Percentiles rank a stretch among this genome's conserved stretches.
Conservation (phyloP, 176 grass and related monocot genomes). For the Metroxylon sagu region DNA sequence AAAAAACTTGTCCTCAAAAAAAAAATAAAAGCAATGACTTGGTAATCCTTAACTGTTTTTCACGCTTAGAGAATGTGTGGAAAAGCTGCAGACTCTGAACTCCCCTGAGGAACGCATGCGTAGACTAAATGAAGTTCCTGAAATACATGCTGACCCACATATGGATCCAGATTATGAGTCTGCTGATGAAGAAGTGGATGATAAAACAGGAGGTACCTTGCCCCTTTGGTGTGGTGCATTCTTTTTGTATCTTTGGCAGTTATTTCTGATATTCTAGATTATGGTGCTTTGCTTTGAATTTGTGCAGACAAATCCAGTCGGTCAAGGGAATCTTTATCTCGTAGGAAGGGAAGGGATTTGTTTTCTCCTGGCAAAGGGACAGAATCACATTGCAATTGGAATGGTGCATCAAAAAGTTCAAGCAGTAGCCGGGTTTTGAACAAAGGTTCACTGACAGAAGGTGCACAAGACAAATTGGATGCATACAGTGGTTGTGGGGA, state of each 20-base stretch:
- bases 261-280: too few relatives aligned
- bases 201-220: slow-evolving; percentile 45
- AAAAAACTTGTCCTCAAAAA: too few relatives aligned
- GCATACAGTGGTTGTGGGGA: neutral
- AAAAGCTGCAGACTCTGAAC: slow-evolving; percentile 76
- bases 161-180: slow-evolving; percentile 90
- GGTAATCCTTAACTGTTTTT: slow-evolving; percentile 57
- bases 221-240: neutral
- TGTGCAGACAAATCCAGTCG: slow-evolving; percentile 27
- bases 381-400: slow-evolving; percentile 20
- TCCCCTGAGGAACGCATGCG: slow-evolving; percentile 70
- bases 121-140: slow-evolving; percentile 63
- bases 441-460: slow-evolving; percentile 19
- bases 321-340: slow-evolving; percentile 13
- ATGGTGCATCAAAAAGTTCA: slow-evolving; percentile 23
- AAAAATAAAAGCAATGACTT: slow-evolving; percentile 4
- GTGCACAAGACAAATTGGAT: slow-evolving; percentile 14
- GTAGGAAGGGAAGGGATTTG: slow-evolving; percentile 28
- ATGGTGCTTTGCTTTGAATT: slow-evolving; percentile 1
- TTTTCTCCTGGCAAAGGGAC: slow-evolving; percentile 28
- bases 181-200: slow-evolving; percentile 37
- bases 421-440: slow-evolving; percentile 8
- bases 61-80: slow-evolving; percentile 84
- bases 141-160: slow-evolving; percentile 65
- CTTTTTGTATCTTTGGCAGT: too few relatives aligned